These are phyloP conservation scores for Chlamydomonas sp. DNA, from an alignment of 139 green algal species.

Conservation along the genomic window DNA sequence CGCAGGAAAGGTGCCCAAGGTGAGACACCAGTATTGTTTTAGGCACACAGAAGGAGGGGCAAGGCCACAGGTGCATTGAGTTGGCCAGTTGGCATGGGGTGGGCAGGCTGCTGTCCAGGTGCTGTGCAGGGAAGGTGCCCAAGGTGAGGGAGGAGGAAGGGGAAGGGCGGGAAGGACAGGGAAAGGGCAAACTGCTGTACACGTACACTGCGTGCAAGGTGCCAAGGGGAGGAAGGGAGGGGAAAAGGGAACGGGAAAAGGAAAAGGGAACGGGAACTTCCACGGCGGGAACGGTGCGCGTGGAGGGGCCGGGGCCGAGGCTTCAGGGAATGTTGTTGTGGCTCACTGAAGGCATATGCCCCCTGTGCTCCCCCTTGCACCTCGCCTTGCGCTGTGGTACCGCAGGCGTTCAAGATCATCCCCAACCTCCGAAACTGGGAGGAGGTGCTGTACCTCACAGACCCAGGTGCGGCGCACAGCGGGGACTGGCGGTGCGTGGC, in stretches of 20 bases:
- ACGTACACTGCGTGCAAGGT: too few relatives aligned
- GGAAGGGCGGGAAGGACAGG: neutral
- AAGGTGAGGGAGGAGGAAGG: neutral
- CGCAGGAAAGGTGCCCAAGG: conserved; percentile 71
- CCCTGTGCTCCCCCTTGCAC: neutral
- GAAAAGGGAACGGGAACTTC: too few relatives aligned
- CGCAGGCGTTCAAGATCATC: conserved; percentile 99
- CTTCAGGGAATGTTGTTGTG: too few relatives aligned
- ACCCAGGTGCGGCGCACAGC: conserved; percentile 53
- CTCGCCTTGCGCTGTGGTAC: conserved; percentile 52
- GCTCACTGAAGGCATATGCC: neutral
- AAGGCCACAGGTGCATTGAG: too few relatives aligned
- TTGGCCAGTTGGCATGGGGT: too few relatives aligned
- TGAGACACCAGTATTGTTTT: neutral
- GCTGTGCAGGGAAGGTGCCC: neutral
- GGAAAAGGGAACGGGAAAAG: too few relatives aligned
- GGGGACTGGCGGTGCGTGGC: neutral
- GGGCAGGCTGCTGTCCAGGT: neutral
- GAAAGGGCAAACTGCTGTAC: too few relatives aligned
- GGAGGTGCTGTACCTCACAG: conserved; percentile 95
- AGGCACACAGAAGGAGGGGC: too few relatives aligned
- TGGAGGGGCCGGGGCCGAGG: too few relatives aligned
- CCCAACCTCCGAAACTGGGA: conserved; percentile 97
- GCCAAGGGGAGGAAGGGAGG: too few relatives aligned
- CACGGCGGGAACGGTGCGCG: too few relatives aligned